Evolutionary conservation across 352 stramenopile species (phyloP).

Genomic region (Phytophthora nicotianae): DNA sequence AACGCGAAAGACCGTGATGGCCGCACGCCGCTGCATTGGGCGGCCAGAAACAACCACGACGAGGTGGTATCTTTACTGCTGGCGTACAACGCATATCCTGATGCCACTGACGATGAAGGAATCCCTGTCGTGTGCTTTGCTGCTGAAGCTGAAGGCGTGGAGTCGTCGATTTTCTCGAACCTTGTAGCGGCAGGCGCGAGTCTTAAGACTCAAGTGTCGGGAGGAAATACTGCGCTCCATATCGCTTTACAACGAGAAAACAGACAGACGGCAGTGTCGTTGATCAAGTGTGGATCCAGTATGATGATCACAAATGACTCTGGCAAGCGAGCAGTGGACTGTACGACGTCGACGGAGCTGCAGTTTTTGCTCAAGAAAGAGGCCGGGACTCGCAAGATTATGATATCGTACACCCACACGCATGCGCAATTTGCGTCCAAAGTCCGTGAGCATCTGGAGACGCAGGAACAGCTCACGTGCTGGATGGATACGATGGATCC

Average conservation of each 20-base stretch:
- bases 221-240: constrained; percentile 75
- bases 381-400: constrained; percentile 72
- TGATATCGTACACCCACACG: constrained; percentile 85
- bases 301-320: constrained; percentile 70
- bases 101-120: constrained; percentile 47
- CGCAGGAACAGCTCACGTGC: constrained; percentile 61
- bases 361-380: constrained; percentile 82
- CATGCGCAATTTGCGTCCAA: constrained; percentile 65
- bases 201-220: constrained; percentile 45
- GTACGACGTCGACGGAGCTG: constrained; percentile 77
- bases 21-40: constrained; percentile 79
- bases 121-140: constrained; percentile 70
- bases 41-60: constrained; percentile 66
- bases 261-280: constrained; percentile 59
- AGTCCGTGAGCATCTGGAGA: constrained; percentile 71
- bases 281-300: constrained; percentile 76
- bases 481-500: constrained; percentile 89
- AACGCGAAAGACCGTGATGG: constrained; percentile 67
- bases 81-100: constrained; percentile 45
- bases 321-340: constrained; percentile 76
- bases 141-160: constrained; percentile 64
- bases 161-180: constrained; percentile 44
- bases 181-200: constrained; percentile 50
- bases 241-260: constrained; percentile 77
- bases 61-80: constrained; percentile 62